phyloP scores from a whole-genome alignment of 441 rosid genomes.

The Populus tomentosa region DNA sequence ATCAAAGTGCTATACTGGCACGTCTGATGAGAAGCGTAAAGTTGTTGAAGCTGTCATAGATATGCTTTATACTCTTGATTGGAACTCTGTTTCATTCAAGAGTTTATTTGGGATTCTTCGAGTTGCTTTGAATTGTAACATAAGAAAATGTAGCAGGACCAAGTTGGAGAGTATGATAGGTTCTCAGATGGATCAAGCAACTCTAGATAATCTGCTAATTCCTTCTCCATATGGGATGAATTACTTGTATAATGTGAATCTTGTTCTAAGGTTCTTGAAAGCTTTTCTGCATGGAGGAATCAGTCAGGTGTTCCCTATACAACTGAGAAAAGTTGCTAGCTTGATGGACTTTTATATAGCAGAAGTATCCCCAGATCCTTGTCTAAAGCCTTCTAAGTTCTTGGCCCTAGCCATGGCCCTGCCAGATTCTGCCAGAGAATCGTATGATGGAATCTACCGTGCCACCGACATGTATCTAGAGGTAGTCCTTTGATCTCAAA shows the following conservation, averaged over 20 bases:
- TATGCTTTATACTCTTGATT: slow-evolving; percentile 49
- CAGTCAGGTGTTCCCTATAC: slow-evolving; percentile 17
- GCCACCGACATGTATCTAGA: slow-evolving; percentile 72
- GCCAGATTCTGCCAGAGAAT: slow-evolving; percentile 69
- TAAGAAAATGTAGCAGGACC: slow-evolving; percentile 42
- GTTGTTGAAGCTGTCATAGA: slow-evolving; percentile 44
- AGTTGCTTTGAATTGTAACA: slow-evolving; percentile 37
- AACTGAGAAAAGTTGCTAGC: slow-evolving; percentile 49
- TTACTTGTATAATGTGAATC: slow-evolving; percentile 61
- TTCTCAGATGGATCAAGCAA: slow-evolving; percentile 64
- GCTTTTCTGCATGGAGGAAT: slow-evolving; percentile 45
- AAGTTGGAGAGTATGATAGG: slow-evolving; percentile 81
- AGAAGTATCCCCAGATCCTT: slow-evolving; percentile 89
- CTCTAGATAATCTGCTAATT: slow-evolving; percentile 67
- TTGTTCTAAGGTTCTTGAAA: slow-evolving; percentile 54
- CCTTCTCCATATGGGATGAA: slow-evolving; percentile 52
- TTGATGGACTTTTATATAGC: slow-evolving; percentile 68
- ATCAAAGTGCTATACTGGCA: slow-evolving; percentile 33
- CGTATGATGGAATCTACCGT: slow-evolving; percentile 48
- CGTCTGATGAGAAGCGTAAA: slow-evolving; percentile 43
- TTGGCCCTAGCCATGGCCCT: slow-evolving; percentile 46
- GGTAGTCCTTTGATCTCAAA: slow-evolving; percentile 31
- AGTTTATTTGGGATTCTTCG: slow-evolving; percentile 61
- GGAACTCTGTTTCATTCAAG: slow-evolving; percentile 49
- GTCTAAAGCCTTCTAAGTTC: slow-evolving; percentile 60